Evolutionary conservation across 306 rosid genomes (phyloP), one percentile per base, ranked within the genome.

Genomic region (Begonia fuchsioides): DNA sequence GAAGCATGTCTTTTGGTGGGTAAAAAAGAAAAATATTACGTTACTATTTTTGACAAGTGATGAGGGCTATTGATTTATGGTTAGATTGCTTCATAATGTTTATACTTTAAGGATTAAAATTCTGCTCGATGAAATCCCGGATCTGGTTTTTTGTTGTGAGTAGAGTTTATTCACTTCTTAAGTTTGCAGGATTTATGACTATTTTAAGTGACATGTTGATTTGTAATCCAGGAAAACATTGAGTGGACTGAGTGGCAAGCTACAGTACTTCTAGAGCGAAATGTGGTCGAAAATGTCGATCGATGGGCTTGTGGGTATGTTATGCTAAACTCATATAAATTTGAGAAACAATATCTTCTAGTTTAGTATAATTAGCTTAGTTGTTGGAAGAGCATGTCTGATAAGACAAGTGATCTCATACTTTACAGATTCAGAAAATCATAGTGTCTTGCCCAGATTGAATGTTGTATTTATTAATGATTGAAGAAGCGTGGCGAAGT

Each of bases 261-360:
- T 55, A 79, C 83, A 38, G 74, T 74, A 63, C 70, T 92, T 63
- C 94, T 79, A 64, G 93, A 79, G 53, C 98, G 98, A 52, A 85
- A 85, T 59, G 69, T 69, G 46, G 86, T 92, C 79, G 96, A 85
- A 68, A 92, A 86, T 59, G 96, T 92, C 40, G 76, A 75, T 58
- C 72, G 80, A 50, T 92, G 98, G 98, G 87, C 81, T 68, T 92
- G 98, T 16, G 98, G 98, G 98, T 92, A 77, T 69, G 86, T 64
- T 58, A 39, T 53, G 38, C 54, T 26, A 26, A 26, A 26, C 35
- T 8, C 35, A 26, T 26, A 26, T 26, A 5, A 26, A 26, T 26
- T 8, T 4, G 8, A 26, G 35, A 26, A 26, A 26, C 7, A 26
- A 26, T 26, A 26, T 26, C 7, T 26, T 6, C 35, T 26, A 26